These are phyloP conservation scores for Pisolithus microcarpus DNA, from an alignment of 768 basidiomycete species.

Conservation along the genomic window DNA sequence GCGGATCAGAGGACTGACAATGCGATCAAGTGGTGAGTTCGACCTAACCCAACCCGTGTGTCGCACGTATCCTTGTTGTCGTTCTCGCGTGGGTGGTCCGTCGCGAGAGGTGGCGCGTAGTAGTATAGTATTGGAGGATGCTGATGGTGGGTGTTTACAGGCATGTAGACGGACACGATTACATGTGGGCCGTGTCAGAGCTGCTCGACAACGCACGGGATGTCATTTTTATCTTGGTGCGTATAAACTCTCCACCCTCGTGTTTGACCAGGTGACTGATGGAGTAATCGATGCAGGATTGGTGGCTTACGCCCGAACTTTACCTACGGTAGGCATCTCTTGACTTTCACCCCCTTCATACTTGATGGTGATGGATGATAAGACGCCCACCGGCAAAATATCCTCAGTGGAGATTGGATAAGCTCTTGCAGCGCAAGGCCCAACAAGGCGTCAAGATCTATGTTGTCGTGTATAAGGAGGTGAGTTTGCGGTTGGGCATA, in stretches of 20 bases:
- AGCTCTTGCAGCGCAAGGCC: constrained; percentile 80
- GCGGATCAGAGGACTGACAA: constrained; percentile 65
- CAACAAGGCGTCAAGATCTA: constrained; percentile 88
- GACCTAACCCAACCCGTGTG: background rate
- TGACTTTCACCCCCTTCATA: background rate
- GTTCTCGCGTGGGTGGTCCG: too few species aligned
- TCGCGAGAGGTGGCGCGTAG: too few species aligned
- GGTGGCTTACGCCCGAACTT: constrained; percentile 94
- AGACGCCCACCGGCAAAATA: constrained; percentile 76
- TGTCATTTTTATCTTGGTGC: constrained; percentile 79
- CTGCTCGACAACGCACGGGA: constrained; percentile 78
- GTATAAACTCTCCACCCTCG: constrained; percentile 8
- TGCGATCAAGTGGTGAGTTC: constrained; percentile 67
- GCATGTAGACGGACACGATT: constrained; percentile 95
- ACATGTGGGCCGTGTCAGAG: constrained; percentile 92
- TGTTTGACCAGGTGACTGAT: constrained; percentile 2
- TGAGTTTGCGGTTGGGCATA: constrained; percentile 11
- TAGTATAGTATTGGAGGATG: background rate
- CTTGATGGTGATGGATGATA: constrained; percentile 3
- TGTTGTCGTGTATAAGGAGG: constrained; percentile 93
- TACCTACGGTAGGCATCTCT: constrained; percentile 55
- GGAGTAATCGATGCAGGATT: constrained; percentile 41
- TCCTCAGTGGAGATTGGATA: constrained; percentile 86
- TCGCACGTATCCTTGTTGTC: too few species aligned
- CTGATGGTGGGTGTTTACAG: constrained; percentile 25